Conservation (phyloP, 139 green algal species). For the Microglena sp. region DNA sequence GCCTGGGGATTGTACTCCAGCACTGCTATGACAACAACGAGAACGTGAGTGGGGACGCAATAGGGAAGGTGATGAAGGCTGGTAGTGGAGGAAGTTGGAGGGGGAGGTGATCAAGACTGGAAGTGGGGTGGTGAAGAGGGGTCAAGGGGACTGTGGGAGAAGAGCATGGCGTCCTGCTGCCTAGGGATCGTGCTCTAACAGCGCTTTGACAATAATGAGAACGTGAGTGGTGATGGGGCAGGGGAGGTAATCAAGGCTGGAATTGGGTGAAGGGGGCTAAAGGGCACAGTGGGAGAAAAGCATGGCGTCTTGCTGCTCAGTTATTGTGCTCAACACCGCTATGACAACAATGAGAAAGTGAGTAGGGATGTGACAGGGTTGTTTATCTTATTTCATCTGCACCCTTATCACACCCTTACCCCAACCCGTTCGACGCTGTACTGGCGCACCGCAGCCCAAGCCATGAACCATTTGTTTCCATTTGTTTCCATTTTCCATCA, state of each 20-base stretch:
- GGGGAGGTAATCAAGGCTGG: not conserved
- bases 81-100: not conserved
- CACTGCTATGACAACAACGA: slow-evolving; percentile 25
- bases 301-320: slow-evolving; percentile 37
- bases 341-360: slow-evolving; percentile 20
- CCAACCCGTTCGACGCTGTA: no score
- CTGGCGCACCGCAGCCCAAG: no score
- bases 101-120: not conserved
- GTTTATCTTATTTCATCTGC: no score
- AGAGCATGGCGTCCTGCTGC: slow-evolving; percentile 36
- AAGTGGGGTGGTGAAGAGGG: not conserved
- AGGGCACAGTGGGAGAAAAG: slow-evolving; percentile 35
- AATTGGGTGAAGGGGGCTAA: no score
- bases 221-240: slow-evolving; percentile 7
- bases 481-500: no score
- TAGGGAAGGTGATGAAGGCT: not conserved
- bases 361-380: not conserved
- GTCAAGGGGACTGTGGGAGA: slow-evolving; percentile 34
- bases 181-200: slow-evolving; percentile 36
- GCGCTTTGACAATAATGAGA: slow-evolving; percentile 19
- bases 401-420: no score
- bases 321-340: slow-evolving; percentile 31
- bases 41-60: slow-evolving; percentile 5
- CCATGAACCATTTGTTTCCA: no score
- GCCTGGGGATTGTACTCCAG: slow-evolving; percentile 34